phyloP scores from a whole-genome alignment of 352 stramenopile genomes.

The Phytophthora tentaculata region DNA sequence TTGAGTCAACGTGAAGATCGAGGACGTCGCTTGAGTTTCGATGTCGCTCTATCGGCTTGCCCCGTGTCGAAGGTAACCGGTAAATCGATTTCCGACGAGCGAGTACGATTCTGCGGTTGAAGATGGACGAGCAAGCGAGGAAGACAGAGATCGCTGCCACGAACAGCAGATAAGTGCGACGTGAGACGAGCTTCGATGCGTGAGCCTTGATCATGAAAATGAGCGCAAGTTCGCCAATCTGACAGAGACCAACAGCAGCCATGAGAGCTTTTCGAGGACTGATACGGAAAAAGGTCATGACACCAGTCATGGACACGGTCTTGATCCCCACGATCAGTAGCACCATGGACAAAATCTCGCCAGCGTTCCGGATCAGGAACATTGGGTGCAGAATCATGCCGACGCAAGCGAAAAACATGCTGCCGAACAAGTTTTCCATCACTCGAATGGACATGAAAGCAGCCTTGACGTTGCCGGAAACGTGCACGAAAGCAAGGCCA shows the following conservation, averaged over 20 bases:
- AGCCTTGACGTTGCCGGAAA: constrained; percentile 63
- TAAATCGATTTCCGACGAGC: constrained; percentile 68
- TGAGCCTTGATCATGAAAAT: constrained; percentile 93
- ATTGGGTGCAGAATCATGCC: constrained; percentile 89
- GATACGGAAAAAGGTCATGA: constrained; percentile 86
- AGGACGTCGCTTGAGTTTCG: constrained; percentile 19
- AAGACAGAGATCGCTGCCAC: constrained; percentile 84
- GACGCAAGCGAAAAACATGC: constrained; percentile 90
- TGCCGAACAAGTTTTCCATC: constrained; percentile 89
- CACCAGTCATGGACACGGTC: constrained; percentile 68
- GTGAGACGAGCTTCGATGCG: constrained; percentile 80
- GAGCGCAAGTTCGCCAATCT: constrained; percentile 85
- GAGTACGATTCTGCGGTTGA: constrained; percentile 77
- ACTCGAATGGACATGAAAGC: constrained; percentile 87
- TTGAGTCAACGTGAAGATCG: constrained; percentile 15
- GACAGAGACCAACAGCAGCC: constrained; percentile 75
- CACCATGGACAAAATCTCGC: constrained; percentile 86
- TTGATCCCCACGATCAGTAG: constrained; percentile 83
- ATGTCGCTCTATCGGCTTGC: constrained; percentile 25
- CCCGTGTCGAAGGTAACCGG: constrained; percentile 49
- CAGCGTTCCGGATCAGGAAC: constrained; percentile 79
- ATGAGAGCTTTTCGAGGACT: constrained; percentile 78
- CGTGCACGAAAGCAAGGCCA: constrained; percentile 80
- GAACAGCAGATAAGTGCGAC: constrained; percentile 83
- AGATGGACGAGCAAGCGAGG: constrained; percentile 80